phyloP scores from a whole-genome alignment of 495 filamentous ascomycete species.

The Pyrenula massariospora region DNA sequence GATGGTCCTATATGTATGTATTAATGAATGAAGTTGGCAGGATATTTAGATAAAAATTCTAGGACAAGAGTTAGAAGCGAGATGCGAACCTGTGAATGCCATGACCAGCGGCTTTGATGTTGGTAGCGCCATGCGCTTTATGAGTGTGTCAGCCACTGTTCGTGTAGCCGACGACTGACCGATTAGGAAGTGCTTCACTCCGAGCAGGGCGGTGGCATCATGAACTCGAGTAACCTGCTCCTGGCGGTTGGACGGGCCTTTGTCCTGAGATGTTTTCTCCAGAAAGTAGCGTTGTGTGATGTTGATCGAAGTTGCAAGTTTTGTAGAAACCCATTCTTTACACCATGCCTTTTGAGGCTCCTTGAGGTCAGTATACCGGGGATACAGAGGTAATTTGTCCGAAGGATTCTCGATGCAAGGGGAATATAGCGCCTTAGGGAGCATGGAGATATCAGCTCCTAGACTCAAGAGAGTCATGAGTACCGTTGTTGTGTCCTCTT shows the following conservation, averaged over 20 bases:
- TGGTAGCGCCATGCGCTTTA: slow-evolving; percentile 5
- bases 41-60: too few relatives aligned
- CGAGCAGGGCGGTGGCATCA: slow-evolving; percentile 21
- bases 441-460: slow-evolving; percentile 16
- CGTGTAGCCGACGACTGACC: slow-evolving; percentile 28
- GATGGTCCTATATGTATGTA: too few relatives aligned
- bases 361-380: neutral
- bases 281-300: slow-evolving; percentile 35
- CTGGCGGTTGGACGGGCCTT: slow-evolving; percentile 14
- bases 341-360: neutral
- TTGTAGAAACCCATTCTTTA: neutral
- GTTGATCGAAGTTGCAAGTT: slow-evolving; percentile 13
- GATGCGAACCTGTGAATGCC: slow-evolving; percentile 34
- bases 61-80: too few relatives aligned
- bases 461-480: slow-evolving; percentile 25
- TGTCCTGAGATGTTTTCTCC: slow-evolving; percentile 16
- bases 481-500: slow-evolving; percentile 21
- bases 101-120: slow-evolving; percentile 27
- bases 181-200: slow-evolving; percentile 31
- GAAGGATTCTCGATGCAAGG: neutral
- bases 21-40: too few relatives aligned
- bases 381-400: neutral
- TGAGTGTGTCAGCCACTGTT: slow-evolving; percentile 17
- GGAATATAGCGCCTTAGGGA: neutral
- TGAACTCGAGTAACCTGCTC: slow-evolving; percentile 19